Conservation (phyloP, 257 asterid species). For the Paraleonurus japonicus region DNA sequence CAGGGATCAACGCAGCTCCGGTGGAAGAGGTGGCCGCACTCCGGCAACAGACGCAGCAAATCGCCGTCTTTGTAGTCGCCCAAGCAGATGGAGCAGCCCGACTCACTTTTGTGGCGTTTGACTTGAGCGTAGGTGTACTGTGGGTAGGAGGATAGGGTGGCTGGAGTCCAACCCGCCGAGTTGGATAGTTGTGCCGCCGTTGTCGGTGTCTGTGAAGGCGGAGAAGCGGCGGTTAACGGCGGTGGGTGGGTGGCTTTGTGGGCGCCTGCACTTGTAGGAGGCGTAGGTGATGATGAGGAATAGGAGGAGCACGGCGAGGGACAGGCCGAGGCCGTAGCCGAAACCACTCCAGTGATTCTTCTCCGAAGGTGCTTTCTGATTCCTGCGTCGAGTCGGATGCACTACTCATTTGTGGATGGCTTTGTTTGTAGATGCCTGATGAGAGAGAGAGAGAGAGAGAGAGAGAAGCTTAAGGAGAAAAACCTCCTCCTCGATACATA, state of each 20-base stretch:
- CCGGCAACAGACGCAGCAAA: conserved; percentile 48
- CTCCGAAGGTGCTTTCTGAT: neutral
- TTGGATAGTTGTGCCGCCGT: neutral
- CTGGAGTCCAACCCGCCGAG: conserved; percentile 38
- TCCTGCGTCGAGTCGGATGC: conserved; percentile 4
- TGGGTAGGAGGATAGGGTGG: conserved; percentile 42
- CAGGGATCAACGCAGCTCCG: conserved; percentile 60
- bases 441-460: neutral
- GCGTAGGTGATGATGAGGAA: conserved; percentile 34
- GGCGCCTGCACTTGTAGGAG: conserved; percentile 31
- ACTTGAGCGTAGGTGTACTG: conserved; percentile 36
- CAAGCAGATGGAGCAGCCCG: conserved; percentile 61
- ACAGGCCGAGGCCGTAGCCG: conserved; percentile 40
- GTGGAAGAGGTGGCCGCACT: conserved; percentile 64
- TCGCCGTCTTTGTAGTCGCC: conserved; percentile 61
- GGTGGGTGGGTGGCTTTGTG: neutral
- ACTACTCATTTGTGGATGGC: neutral
- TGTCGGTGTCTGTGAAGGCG: neutral
- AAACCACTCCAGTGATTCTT: conserved; percentile 15
- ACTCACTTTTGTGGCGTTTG: conserved; percentile 23
- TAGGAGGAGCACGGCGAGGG: conserved; percentile 29
- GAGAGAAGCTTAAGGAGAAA: neutral
- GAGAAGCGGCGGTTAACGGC: neutral
- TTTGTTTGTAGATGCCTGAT: neutral
- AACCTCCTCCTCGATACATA: neutral